Evolutionary conservation across 305 asterid genomes (phyloP).

Genomic region (Solanum aculeatissimum): DNA sequence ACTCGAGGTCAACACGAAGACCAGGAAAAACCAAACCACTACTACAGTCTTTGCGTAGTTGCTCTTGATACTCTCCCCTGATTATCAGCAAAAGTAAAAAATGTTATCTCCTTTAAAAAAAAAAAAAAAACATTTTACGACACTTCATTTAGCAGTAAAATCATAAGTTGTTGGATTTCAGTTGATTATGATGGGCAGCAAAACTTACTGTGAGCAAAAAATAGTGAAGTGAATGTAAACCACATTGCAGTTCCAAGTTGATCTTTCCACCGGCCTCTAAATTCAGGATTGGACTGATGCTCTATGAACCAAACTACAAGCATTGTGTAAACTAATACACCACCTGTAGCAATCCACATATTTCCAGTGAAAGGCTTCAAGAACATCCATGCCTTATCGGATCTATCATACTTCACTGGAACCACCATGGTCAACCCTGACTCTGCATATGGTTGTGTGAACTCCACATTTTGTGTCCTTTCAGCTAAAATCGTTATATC

Average conservation of each 20-base stretch:
- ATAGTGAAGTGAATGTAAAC: conserved; percentile 36
- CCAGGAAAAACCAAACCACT: conserved; percentile 26
- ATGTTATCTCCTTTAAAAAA: not conserved
- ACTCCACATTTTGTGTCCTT: conserved; percentile 13
- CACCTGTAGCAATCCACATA: conserved; percentile 24
- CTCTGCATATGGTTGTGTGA: conserved; percentile 20
- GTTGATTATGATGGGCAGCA: not conserved
- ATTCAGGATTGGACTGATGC: conserved; percentile 19
- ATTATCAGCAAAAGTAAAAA: not conserved
- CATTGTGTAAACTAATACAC: conserved; percentile 21
- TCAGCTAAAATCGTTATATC: conserved; percentile 18
- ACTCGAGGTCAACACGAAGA: conserved; percentile 23
- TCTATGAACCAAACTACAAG: conserved; percentile 29
- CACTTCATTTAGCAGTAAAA: not conserved
- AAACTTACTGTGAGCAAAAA: conserved; percentile 29
- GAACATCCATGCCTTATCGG: conserved; percentile 15
- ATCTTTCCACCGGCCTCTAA: conserved; percentile 17
- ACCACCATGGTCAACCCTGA: conserved; percentile 34
- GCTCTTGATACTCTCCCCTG: conserved; percentile 19
- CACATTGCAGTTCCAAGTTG: conserved; percentile 29
- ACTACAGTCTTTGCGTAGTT: conserved; percentile 14
- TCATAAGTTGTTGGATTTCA: not conserved
- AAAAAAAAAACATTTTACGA: not conserved
- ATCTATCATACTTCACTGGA: conserved; percentile 3
- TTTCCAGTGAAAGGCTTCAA: conserved; percentile 19